phyloP scores from a whole-genome alignment of 164 flowering plant species.

The Annona squamosa region DNA sequence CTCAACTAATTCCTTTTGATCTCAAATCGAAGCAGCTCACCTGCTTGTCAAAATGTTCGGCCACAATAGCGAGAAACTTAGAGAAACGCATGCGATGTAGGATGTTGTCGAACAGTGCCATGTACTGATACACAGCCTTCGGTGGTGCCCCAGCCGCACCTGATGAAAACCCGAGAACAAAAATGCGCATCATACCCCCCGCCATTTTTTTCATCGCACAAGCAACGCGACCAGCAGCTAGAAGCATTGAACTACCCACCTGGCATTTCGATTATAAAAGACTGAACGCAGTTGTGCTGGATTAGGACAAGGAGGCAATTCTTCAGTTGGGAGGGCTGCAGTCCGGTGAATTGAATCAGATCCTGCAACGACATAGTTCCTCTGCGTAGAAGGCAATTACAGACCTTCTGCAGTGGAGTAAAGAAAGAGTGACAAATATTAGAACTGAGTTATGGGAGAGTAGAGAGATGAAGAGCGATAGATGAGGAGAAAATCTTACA shows the following conservation, averaged over 20 bases:
- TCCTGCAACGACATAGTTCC: conserved; percentile 46
- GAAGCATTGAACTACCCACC: conserved; percentile 28
- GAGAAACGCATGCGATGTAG: conserved; percentile 71
- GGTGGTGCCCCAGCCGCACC: conserved; percentile 35
- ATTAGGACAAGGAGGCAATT: conserved; percentile 68
- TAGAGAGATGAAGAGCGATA: background rate
- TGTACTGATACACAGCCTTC: conserved; percentile 40
- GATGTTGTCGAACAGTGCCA: conserved; percentile 57
- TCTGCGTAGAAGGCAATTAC: conserved; percentile 62
- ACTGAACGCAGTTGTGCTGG: conserved; percentile 93
- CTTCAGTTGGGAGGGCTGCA: conserved; percentile 36
- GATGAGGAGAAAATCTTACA: conserved; percentile 26
- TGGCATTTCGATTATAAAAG: conserved; percentile 37
- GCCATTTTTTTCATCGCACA: background rate
- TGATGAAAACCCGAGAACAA: conserved; percentile 4
- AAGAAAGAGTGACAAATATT: background rate
- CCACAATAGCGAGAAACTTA: conserved; percentile 57
- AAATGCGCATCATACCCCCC: background rate
- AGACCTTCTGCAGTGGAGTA: conserved; percentile 60
- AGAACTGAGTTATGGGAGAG: background rate
- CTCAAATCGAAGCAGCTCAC: conserved; percentile 27
- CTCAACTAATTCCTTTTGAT: background rate
- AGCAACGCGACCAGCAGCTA: background rate
- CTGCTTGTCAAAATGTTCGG: conserved; percentile 44
- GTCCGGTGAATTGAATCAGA: conserved; percentile 39